Base-by-base conservation (phyloP, 305 asterid species). In the Plantago coronopus region DNA sequence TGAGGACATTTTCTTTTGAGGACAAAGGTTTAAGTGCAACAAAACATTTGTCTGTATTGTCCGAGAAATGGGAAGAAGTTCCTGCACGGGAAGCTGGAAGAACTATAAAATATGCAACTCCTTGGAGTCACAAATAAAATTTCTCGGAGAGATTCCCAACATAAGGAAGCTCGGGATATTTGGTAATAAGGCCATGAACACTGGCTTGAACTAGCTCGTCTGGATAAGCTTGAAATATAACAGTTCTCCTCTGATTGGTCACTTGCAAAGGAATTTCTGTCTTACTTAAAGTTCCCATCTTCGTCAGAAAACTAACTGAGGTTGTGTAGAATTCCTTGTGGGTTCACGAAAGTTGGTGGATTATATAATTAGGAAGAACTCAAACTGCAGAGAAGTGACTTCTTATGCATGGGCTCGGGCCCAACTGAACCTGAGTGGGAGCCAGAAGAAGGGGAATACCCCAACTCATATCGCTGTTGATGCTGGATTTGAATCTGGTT, bases 321-420 rank as follows among this genome's bases (percentile, higher is more conserved):
- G 18, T 59, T 59, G 12, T 50, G 66, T 54, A 17, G 49, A 3
- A 17, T 40, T 51, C 62, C 55, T 19, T 43, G 66, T 55, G 11
- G 31, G 0, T 15, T 15, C 21, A 29, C 57, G 69, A 14, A 5
- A 1, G 54, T 62, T 48, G 66, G 72, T 31, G 44, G 54, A 0
- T 44, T 72, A 61, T 58, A 69, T 17, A 62, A n/a, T 37, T 63
- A 61, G 29, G 58, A 66, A 50, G 73, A 54, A 22, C 65, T 66
- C 9, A 66, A 66, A 25, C 34, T 66, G 0, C 15, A 50, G 38
- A n/a, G 58, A n/a, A 15, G 22, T 10, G 21, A 17, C 12, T 47
- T 14, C 22, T 48, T 25, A 25, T 27, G 5, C 34, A 5, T 27
- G 34, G 34, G 7, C 34, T 27, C 7, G 34, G 34, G 34, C 34